Percentiles rank a stretch among this genome's conserved stretches.
Evolutionary conservation across 1,139 yeast genomes (phyloP).

Genomic region (Blastobotrys apis): DNA sequence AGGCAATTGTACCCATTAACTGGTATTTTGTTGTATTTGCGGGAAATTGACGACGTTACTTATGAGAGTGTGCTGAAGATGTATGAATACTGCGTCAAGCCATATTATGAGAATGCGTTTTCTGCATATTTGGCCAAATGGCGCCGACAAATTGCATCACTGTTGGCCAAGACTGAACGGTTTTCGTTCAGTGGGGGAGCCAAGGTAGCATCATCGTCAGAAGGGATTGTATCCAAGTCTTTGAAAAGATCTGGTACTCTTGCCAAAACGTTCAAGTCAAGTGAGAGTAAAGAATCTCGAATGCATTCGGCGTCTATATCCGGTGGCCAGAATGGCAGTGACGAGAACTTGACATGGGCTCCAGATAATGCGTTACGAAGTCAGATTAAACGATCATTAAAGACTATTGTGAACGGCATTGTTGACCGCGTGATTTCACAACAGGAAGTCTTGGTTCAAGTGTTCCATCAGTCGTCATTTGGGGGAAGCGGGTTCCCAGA

Average conservation of each 20-base stretch:
- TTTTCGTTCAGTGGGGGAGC: slow-evolving; percentile 20
- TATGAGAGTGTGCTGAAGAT: slow-evolving; percentile 40
- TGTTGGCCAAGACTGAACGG: slow-evolving; percentile 21
- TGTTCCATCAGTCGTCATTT: slow-evolving; percentile 64
- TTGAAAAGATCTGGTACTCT: slow-evolving; percentile 34
- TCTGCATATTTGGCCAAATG: slow-evolving; percentile 33
- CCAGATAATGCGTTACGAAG: slow-evolving; percentile 26
- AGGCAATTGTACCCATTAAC: slow-evolving; percentile 46
- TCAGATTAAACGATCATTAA: slow-evolving; percentile 18
- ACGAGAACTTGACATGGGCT: slow-evolving; percentile 17
- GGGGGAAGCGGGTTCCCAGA: slow-evolving; percentile 46
- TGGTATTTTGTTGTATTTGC: slow-evolving; percentile 62
- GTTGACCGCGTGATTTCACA: slow-evolving; percentile 48
- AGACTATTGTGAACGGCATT: slow-evolving; percentile 33
- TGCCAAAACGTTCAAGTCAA: slow-evolving; percentile 22
- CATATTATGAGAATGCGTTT: slow-evolving; percentile 30
- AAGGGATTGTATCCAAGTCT: slow-evolving; percentile 21
- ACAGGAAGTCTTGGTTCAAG: slow-evolving; percentile 58
- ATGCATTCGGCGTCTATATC: not conserved
- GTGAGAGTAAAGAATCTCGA: slow-evolving; percentile 10
- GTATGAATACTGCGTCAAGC: slow-evolving; percentile 29
- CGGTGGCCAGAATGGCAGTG: not conserved
- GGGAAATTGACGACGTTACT: slow-evolving; percentile 44
- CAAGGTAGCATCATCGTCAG: not conserved
- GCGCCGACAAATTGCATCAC: slow-evolving; percentile 20